Conservation (phyloP, 495 filamentous ascomycete genomes). For the Trichoderma asperelloides region DNA sequence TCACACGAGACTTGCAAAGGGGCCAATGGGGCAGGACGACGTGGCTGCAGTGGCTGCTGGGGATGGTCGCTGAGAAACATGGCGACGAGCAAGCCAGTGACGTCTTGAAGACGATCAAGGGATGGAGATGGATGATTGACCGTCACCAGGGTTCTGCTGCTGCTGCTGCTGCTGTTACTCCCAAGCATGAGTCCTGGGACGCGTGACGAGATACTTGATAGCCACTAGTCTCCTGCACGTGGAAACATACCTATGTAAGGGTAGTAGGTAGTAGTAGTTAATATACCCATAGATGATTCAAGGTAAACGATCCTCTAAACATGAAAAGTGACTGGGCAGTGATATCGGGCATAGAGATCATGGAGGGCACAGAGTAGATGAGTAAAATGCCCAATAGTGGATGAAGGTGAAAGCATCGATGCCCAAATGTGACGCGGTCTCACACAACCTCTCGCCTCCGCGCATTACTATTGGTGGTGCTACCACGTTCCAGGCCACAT, state of each 20-base stretch:
- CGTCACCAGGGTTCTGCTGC: not conserved
- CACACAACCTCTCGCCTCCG: not conserved
- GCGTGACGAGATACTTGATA: not conserved
- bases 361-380: not conserved
- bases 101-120: slow-evolving; percentile 17
- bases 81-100: slow-evolving; percentile 21
- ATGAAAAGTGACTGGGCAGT: not conserved
- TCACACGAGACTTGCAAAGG: slow-evolving; percentile 30
- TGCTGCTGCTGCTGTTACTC: not conserved
- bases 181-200: not conserved
- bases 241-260: not conserved
- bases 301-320: not conserved
- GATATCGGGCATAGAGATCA: not conserved
- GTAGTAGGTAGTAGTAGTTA: too few relatives aligned
- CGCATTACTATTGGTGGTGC: not conserved
- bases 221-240: too few relatives aligned
- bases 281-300: not conserved
- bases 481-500: not conserved
- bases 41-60: slow-evolving; percentile 30
- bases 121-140: slow-evolving; percentile 20
- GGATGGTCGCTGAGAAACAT: slow-evolving; percentile 22
- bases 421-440: not conserved
- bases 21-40: slow-evolving; percentile 25
- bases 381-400: not conserved
- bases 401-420: not conserved